Conservation (phyloP, 1,139 yeast genomes). For the Yamadazyma dushanensis region DNA sequence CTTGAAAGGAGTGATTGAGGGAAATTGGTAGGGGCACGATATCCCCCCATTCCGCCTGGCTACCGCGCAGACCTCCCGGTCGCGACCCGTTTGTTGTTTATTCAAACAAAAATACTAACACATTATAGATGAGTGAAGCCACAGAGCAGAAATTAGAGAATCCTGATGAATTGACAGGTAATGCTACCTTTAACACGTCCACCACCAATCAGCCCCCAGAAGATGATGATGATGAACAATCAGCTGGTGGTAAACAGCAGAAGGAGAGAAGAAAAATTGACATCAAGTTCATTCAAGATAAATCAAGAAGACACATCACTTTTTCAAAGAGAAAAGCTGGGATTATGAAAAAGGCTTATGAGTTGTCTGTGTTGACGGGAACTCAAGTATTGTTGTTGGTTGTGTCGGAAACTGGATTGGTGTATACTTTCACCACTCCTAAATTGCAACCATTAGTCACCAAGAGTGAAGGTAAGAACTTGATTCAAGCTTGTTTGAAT, state of each 20-base stretch:
- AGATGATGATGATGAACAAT: conserved; percentile 74
- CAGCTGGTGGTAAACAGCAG: conserved; percentile 52
- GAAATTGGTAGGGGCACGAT: conserved; percentile 1
- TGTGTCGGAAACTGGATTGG: conserved; percentile 95
- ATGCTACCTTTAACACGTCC: conserved; percentile 16
- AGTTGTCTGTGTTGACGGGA: conserved; percentile 91
- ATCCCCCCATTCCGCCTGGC: too few relatives aligned
- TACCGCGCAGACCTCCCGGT: too few relatives aligned
- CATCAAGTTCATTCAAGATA: conserved; percentile 94
- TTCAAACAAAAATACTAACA: conserved; percentile 12
- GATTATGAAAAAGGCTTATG: conserved; percentile 98
- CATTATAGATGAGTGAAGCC: conserved; percentile 35
- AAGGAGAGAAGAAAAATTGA: conserved; percentile 96
- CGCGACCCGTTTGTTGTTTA: not conserved
- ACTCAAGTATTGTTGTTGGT: conserved; percentile 93
- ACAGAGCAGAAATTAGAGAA: conserved; percentile 42
- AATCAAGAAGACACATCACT: conserved; percentile 95
- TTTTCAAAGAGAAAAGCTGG: conserved; percentile 98
- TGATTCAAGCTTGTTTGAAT: conserved; percentile 94
- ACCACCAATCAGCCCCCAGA: conserved; percentile 23
- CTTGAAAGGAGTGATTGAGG: not conserved
- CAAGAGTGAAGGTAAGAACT: conserved; percentile 93
- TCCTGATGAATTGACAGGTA: conserved; percentile 28
- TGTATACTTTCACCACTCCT: conserved; percentile 98
- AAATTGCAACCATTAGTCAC: conserved; percentile 97